Evolutionary conservation across 2,329 filamentous ascomycete species (phyloP).

Genomic region (Colletotrichum horii): DNA sequence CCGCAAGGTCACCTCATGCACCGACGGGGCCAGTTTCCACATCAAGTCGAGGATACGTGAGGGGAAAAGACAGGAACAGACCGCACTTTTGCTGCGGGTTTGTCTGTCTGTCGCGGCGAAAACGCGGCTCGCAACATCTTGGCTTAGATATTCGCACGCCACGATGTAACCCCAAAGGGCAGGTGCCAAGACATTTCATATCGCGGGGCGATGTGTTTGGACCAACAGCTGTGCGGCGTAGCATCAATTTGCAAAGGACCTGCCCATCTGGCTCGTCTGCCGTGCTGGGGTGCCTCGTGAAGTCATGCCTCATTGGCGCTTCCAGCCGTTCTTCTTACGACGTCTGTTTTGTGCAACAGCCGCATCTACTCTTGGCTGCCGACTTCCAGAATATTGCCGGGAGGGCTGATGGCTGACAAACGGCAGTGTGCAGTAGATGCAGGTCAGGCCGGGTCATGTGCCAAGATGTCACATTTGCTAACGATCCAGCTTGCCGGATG

Average conservation of each 20-base stretch:
- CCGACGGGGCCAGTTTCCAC: background rate
- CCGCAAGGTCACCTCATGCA: background rate
- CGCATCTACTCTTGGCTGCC: background rate
- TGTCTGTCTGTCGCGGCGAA: background rate
- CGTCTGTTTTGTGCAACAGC: background rate
- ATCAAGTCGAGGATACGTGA: background rate
- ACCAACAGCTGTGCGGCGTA: background rate
- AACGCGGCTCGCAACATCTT: background rate
- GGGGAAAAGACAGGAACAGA: background rate
- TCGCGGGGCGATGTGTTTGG: background rate
- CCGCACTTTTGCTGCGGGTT: background rate
- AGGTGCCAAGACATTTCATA: constrained; percentile 17
- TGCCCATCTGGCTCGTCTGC: background rate
- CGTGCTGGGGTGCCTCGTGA: background rate
- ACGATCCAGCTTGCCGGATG: background rate
- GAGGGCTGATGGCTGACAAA: background rate
- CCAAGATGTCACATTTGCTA: background rate
- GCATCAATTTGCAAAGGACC: background rate
- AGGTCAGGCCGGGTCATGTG: background rate
- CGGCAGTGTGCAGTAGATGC: background rate
- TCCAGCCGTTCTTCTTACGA: background rate
- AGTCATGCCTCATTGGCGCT: background rate
- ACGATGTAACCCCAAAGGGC: constrained; percentile 14
- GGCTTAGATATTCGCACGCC: background rate
- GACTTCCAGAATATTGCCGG: background rate